Conservation (phyloP, 1,284 basidiomycete genomes). For the Heliocybe sulcata region DNA sequence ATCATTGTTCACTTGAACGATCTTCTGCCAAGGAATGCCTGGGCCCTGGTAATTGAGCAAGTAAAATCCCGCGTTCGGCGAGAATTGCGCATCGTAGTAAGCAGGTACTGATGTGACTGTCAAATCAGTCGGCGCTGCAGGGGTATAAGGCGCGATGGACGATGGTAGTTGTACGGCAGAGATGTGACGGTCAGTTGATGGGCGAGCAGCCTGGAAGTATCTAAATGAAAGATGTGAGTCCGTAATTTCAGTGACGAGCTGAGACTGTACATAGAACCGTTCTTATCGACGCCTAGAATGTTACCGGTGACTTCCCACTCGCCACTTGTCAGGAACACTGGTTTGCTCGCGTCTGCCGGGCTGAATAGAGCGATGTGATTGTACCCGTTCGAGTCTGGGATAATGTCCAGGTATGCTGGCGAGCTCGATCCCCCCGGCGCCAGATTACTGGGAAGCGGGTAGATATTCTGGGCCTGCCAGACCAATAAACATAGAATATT, state of each 20-base stretch:
- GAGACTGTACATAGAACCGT: conserved; percentile 59
- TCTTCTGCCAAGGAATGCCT: conserved; percentile 79
- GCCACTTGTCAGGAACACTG: conserved; percentile 80
- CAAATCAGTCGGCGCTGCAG: conserved; percentile 43
- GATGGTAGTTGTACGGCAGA: conserved; percentile 68
- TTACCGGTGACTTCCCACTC: conserved; percentile 83
- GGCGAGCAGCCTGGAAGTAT: conserved; percentile 85
- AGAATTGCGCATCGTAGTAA: conserved; percentile 70
- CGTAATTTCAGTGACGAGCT: conserved; percentile 1
- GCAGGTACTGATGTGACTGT: conserved; percentile 60
- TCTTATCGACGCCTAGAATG: conserved; percentile 67
- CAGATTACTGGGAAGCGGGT: conserved; percentile 41
- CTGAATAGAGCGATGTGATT: conserved; percentile 88
- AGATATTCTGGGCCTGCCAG: conserved; percentile 51
- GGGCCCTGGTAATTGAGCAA: conserved; percentile 79
- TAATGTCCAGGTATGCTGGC: conserved; percentile 80
- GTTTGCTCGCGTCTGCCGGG: conserved; percentile 59
- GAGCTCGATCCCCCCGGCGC: conserved; percentile 26
- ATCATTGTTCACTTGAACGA: conserved; percentile 58
- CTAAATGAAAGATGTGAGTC: conserved; percentile 30
- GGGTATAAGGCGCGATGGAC: conserved; percentile 19
- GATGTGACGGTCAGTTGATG: conserved; percentile 79
- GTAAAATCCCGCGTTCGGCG: conserved; percentile 82
- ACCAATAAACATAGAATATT: background rate
- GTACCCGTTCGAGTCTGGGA: conserved; percentile 74